Base-by-base conservation (phyloP, 202 grass and related monocot species). In the Panicum hallii region DNA sequence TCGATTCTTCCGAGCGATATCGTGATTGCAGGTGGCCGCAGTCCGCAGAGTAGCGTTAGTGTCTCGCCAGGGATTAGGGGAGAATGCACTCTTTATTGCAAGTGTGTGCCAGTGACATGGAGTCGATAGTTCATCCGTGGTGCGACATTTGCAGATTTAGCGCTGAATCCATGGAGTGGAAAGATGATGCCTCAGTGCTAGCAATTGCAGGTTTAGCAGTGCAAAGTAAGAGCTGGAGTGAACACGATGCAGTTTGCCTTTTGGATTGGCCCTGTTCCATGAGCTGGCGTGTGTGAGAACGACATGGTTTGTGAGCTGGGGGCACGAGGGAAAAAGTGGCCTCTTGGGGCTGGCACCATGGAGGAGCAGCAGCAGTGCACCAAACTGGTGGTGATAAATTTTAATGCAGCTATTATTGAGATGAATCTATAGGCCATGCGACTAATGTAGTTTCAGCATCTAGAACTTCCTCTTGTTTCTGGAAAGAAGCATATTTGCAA, bases 281-380 rank as follows among this genome's bases (percentile, higher is more conserved):
- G 61, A 83, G 70, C 72, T 90, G 63, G 52, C 41, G 7, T 43
- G 69, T 75, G 44, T 82, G 23, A 42, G 8, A 49, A 75, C 48
- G 38, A 2, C 78, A 22, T 86, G 49, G 6, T 12, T 16, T 15
- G 23, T 68, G 74, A 83, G 50, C 42, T 83, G 73, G 67, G 57
- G 69, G 32, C 74, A 88, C 40, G 81, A 66, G 47, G 76, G 86
- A 55, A 61, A 60, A 71, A 43, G 38, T 32, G 19, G 55, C 46
- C 20, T 63, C 55, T 63, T 54, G 14, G 56, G 19, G 56, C 15
- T 65, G 23, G 19, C 71, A 23, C 38, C 75, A 40, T 36, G 5
- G 5, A 42, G 13, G 16, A 60, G 20, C 3, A 11, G 20, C 3
- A 11, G 54, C 20, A 26, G 30, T 34, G 6, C 43, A 34, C 20